Evolutionary conservation across 441 rosid species (phyloP).

Genomic region (Adansonia gregorii): DNA sequence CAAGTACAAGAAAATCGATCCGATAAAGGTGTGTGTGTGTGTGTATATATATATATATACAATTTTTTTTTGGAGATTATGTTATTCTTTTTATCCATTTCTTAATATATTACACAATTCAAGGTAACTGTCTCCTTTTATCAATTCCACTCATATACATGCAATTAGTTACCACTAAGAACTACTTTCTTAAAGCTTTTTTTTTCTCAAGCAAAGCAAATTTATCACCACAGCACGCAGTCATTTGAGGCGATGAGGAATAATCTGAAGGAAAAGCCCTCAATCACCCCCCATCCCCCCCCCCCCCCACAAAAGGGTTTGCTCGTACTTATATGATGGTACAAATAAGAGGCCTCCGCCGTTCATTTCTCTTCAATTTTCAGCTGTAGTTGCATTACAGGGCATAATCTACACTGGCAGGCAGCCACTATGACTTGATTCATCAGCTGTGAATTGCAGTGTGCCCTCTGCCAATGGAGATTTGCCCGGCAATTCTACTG

Average conservation of each 20-base stretch:
- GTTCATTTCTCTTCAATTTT: neutral
- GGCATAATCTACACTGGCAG: conserved; percentile 52
- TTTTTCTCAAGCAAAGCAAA: neutral
- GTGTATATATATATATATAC: neutral
- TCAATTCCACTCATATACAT: neutral
- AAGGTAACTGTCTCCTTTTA: neutral
- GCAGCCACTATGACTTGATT: conserved; percentile 23
- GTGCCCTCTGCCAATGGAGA: conserved; percentile 50
- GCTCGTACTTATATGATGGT: neutral
- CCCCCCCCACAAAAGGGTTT: too few relatives aligned
- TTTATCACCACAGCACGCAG: neutral
- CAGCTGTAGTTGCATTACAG: conserved; percentile 41
- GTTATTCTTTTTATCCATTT: neutral
- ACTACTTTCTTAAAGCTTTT: neutral
- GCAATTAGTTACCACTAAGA: neutral
- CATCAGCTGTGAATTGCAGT: conserved; percentile 12
- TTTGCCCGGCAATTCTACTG: conserved; percentile 39
- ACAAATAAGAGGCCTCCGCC: neutral
- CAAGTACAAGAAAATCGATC: neutral
- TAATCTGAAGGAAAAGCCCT: neutral
- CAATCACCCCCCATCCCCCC: neutral
- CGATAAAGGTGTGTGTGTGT: neutral
- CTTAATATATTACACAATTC: neutral
- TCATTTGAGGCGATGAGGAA: conserved; percentile 12
- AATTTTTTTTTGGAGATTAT: neutral